Percentiles rank a stretch among this genome's conserved stretches.
Conservation (phyloP, 2,329 filamentous ascomycete species). For the Aspergillus tanneri region DNA sequence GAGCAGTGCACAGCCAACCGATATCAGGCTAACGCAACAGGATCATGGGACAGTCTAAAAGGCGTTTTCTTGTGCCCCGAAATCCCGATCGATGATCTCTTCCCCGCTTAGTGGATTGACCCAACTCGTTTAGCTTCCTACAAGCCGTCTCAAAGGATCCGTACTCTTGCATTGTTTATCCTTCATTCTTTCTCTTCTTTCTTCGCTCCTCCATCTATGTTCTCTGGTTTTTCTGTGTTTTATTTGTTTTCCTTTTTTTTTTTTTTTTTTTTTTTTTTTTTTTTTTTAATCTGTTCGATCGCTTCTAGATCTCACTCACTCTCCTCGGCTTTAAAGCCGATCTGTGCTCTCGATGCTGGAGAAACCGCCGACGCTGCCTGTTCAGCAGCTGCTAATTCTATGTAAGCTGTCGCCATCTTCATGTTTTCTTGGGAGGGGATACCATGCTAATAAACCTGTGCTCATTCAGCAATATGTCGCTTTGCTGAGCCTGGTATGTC, state of each 20-base stretch:
- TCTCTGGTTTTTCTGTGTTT: conserved; percentile 3
- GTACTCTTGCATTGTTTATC: background rate
- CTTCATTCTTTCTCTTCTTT: conserved; percentile 1
- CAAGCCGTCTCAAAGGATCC: conserved; percentile 3
- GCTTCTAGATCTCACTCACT: too few species aligned
- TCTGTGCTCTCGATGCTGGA: conserved; percentile 24
- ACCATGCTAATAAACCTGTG: background rate
- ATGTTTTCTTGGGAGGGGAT: background rate
- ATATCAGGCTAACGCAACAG: background rate
- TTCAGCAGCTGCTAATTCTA: conserved; percentile 74
- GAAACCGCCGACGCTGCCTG: conserved; percentile 63
- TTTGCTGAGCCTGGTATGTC: conserved; percentile 66
- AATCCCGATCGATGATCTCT: too few species aligned
- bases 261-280: conserved; percentile 6
- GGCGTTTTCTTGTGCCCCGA: background rate
- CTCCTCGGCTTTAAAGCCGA: too few species aligned
- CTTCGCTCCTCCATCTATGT: background rate
- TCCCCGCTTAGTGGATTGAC: background rate
- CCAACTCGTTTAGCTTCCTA: background rate
- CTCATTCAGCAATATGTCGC: conserved; percentile 65
- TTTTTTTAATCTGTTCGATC: background rate
- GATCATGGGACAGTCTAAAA: background rate
- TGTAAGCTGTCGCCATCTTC: too few species aligned
- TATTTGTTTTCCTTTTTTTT: conserved; percentile 7
- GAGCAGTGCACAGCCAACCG: background rate